phyloP scores from a whole-genome alignment of 2,329 filamentous ascomycete species.

The Colletotrichum navitas region DNA sequence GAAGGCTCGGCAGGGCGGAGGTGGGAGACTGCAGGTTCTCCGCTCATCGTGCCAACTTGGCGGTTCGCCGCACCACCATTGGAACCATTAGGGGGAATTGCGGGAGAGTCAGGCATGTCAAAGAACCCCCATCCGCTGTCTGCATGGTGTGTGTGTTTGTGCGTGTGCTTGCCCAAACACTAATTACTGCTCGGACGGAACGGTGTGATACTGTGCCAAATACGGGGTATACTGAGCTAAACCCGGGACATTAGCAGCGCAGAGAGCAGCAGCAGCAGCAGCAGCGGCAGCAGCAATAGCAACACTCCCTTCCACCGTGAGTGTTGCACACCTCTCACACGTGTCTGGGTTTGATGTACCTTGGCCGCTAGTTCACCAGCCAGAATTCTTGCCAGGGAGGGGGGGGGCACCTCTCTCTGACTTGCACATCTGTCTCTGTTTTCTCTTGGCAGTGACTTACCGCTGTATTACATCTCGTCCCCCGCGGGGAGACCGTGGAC shows the following conservation, averaged over 20 bases:
- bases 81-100: background rate
- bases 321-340: conserved; percentile 20
- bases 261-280: background rate
- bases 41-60: conserved; percentile 38
- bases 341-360: conserved; percentile 23
- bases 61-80: conserved; percentile 25
- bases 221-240: background rate
- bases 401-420: background rate
- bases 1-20: conserved; percentile 11
- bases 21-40: conserved; percentile 33
- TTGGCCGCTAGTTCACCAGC: background rate
- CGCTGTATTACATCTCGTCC: conserved; percentile 1
- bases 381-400: background rate
- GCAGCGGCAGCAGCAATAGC: background rate
- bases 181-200: background rate
- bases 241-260: background rate
- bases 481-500: background rate
- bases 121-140: background rate
- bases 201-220: background rate
- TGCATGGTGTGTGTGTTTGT: background rate
- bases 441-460: conserved; percentile 22
- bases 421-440: conserved; percentile 5
- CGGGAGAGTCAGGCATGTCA: background rate
- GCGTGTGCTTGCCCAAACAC: background rate
- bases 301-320: conserved; percentile 10